phyloP scores from a whole-genome alignment of 2,329 filamentous ascomycete genomes.

The Claviceps spartinae region DNA sequence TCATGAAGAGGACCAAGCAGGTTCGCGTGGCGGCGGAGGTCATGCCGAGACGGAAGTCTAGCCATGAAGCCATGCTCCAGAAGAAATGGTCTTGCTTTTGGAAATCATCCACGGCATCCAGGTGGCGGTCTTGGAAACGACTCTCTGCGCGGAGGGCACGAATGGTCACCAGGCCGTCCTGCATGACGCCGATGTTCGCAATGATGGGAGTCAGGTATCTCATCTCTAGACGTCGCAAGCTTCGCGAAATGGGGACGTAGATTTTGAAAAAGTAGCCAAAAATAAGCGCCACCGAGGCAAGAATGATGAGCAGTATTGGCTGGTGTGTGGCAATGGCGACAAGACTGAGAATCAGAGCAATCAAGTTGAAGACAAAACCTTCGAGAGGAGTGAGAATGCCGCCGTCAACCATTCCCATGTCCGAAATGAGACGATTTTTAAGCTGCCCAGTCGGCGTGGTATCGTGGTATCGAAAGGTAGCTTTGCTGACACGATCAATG shows the following conservation, averaged over 20 bases:
- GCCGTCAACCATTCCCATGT: constrained; percentile 81
- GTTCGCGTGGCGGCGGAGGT: constrained; percentile 59
- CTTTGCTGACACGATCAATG: constrained; percentile 59
- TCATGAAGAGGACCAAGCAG: constrained; percentile 56
- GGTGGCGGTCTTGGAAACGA: constrained; percentile 68
- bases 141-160: constrained; percentile 67
- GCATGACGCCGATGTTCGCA: constrained; percentile 80
- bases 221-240: constrained; percentile 74
- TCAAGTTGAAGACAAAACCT: constrained; percentile 52
- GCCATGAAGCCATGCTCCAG: constrained; percentile 77
- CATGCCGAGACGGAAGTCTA: constrained; percentile 57
- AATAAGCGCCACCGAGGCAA: constrained; percentile 48
- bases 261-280: constrained; percentile 63
- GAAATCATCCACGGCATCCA: constrained; percentile 72
- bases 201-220: constrained; percentile 78
- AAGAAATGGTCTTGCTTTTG: constrained; percentile 96
- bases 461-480: constrained; percentile 84
- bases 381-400: constrained; percentile 67
- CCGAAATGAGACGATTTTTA: constrained; percentile 84
- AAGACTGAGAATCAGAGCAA: constrained; percentile 61
- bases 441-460: constrained; percentile 76
- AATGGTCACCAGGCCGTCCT: constrained; percentile 77
- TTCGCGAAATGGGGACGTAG: constrained; percentile 75
- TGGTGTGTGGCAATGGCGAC: constrained; percentile 69
- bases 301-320: constrained; percentile 61